A percentile compares a stretch with the other conserved stretches of the same genome.
phyloP scores from a whole-genome alignment of 2,329 filamentous ascomycete species.

The Colletotrichum aenigma region DNA sequence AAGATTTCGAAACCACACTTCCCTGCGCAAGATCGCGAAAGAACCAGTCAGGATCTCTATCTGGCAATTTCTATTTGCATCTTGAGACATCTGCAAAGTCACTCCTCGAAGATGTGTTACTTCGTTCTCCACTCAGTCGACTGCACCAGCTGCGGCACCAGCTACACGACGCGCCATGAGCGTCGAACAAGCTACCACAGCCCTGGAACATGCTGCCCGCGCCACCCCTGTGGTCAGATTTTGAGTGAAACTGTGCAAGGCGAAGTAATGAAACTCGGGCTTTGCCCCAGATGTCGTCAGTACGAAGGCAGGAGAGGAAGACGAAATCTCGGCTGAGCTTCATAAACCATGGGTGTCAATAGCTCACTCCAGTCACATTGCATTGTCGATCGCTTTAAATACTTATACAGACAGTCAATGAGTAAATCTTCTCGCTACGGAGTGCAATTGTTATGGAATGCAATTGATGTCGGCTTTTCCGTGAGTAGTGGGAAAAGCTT shows the following conservation, averaged over 20 bases:
- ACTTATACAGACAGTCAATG: neutral
- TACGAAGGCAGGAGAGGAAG: neutral
- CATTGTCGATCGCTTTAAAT: neutral
- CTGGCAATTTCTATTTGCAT: neutral
- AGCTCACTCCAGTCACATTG: neutral
- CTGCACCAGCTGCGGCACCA: neutral
- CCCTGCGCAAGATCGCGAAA: neutral
- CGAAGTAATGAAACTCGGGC: neutral
- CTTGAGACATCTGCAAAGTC: neutral
- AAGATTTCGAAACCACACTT: neutral
- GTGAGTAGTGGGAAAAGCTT: neutral
- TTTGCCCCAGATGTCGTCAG: neutral
- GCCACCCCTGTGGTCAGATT: neutral
- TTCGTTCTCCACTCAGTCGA: neutral
- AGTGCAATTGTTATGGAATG: neutral
- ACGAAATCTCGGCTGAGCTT: neutral
- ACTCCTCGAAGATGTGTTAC: neutral
- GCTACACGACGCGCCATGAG: neutral
- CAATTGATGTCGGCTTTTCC: neutral
- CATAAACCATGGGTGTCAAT: neutral
- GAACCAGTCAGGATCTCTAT: neutral
- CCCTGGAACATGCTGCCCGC: neutral
- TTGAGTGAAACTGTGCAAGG: neutral
- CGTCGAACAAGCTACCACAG: neutral
- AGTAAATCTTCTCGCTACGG: neutral